Evolutionary conservation across 805 yeast species (phyloP).

Genomic region (Yamadazyma olivae): DNA sequence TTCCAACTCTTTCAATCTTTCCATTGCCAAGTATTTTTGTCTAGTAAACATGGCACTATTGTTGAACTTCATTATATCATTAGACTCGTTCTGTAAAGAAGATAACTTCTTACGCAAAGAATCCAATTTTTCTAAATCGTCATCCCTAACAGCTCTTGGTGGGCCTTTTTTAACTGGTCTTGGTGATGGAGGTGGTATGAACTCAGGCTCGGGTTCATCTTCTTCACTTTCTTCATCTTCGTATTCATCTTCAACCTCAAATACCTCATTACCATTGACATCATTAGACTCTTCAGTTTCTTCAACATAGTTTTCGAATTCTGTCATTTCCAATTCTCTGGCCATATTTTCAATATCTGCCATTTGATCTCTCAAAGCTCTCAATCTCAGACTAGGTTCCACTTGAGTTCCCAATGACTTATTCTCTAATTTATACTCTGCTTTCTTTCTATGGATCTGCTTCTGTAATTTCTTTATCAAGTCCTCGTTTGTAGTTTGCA

Average conservation of each 20-base stretch:
- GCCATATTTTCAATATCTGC: slow-evolving; percentile 83
- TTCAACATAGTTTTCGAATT: slow-evolving; percentile 49
- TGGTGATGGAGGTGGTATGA: slow-evolving; percentile 11
- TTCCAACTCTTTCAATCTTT: slow-evolving; percentile 69
- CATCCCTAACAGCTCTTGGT: slow-evolving; percentile 40
- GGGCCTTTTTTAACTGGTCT: slow-evolving; percentile 15
- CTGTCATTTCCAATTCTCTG: slow-evolving; percentile 79
- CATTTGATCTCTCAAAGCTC: slow-evolving; percentile 79
- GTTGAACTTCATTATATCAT: slow-evolving; percentile 70
- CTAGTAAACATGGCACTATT: slow-evolving; percentile 55
- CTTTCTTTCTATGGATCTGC: slow-evolving; percentile 45
- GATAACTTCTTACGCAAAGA: slow-evolving; percentile 56
- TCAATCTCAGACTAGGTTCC: slow-evolving; percentile 74
- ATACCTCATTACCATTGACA: not conserved
- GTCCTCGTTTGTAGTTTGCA: slow-evolving; percentile 31
- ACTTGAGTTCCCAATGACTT: slow-evolving; percentile 49
- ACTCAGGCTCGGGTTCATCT: slow-evolving; percentile 8
- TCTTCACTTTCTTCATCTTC: slow-evolving; percentile 14
- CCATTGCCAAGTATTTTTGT: slow-evolving; percentile 65
- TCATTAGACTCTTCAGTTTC: slow-evolving; percentile 5
- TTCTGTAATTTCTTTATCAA: slow-evolving; percentile 40
- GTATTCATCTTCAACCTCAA: not conserved
- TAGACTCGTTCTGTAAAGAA: slow-evolving; percentile 67
- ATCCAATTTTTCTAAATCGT: slow-evolving; percentile 55
- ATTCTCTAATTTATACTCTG: slow-evolving; percentile 46